These are phyloP conservation scores for Cucumis hystrix DNA, from an alignment of 306 rosid genomes.

Conservation along the genomic window DNA sequence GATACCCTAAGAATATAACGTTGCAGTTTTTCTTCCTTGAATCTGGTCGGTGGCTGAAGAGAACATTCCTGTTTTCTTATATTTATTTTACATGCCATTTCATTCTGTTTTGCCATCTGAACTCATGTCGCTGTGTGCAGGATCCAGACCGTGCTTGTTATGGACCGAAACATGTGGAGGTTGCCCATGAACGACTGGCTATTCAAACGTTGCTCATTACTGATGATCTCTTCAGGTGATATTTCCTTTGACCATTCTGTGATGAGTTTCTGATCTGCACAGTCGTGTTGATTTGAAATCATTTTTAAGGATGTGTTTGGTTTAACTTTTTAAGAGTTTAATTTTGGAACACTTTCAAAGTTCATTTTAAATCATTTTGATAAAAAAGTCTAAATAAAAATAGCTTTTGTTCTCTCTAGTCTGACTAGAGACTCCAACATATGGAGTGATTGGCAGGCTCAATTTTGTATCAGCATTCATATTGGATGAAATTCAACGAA, in stretches of 20 bases:
- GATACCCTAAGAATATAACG: not conserved
- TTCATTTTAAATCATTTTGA: too few relatives aligned
- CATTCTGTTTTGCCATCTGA: not conserved
- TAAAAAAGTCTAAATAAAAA: too few relatives aligned
- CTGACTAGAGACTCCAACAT: too few relatives aligned
- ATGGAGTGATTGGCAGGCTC: not conserved
- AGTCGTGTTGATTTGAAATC: not conserved
- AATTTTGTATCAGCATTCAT: not conserved
- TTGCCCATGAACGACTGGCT: conserved; percentile 92
- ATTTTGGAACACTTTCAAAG: too few relatives aligned
- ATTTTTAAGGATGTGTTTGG: not conserved
- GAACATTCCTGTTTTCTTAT: not conserved
- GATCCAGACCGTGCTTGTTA: conserved; percentile 83
- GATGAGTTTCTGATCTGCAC: not conserved
- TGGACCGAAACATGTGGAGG: conserved; percentile 91
- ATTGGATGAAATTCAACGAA: not conserved
- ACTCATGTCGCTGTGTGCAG: conserved; percentile 25
- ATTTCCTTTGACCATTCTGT: not conserved
- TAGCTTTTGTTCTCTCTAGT: too few relatives aligned
- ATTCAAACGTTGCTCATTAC: conserved; percentile 77
- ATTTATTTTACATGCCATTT: not conserved
- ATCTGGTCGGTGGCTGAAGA: not conserved
- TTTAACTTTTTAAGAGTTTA: too few relatives aligned
- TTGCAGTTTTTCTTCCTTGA: not conserved
- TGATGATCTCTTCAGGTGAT: conserved; percentile 81